Base-by-base conservation (phyloP, 441 rosid species). In the Capsella rubella region DNA sequence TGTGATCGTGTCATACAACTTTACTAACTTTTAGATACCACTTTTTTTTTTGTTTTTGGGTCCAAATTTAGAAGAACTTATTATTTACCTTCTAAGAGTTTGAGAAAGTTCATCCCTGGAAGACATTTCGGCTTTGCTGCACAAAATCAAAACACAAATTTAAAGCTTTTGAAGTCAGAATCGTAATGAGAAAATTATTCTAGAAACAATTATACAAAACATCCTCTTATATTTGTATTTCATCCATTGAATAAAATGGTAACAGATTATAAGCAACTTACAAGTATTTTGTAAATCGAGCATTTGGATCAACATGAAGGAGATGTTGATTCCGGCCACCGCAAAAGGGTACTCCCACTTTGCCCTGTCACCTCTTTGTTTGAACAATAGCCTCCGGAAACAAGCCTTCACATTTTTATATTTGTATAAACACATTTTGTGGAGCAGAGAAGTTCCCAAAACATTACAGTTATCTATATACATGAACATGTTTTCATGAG, bases 261-360 rank as follows among this genome's bases (percentile, higher is more conserved):
- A 54, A 52, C 9, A 14, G 61, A 67, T 9, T 25, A 21, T 21
- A 62, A 52, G 27, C 32, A 27, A 76, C 87, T 8, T 70, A 78
- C 81, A 40, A 91, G 89, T 91, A 83, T 91, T 81, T 51, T 75
- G 80, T 69, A 95, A 80, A 77, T 95, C 99, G 80, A 95, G 81
- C 99, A 95, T 90, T 83, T 85, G 98, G 75, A 90, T 91, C 80
- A 95, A 80, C 99, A 94, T 90, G 79, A 84, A 92, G 14, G 99
- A 83, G 55, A 94, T 85, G 66, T 94, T 94, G 73, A 94, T 90
- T 77, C 99, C 99, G 66, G 99, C 98, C 76, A 87, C 99, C 6
- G 99, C 99, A 75, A 95, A 95, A 29, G 98, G 98, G 62, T 95
- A 95, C 78, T 95, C 98, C 99, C 99, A 93, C 47, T 87, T 74